These are phyloP conservation scores for Oxalis stricta DNA, from an alignment of 441 rosid species.

Conservation along the genomic window DNA sequence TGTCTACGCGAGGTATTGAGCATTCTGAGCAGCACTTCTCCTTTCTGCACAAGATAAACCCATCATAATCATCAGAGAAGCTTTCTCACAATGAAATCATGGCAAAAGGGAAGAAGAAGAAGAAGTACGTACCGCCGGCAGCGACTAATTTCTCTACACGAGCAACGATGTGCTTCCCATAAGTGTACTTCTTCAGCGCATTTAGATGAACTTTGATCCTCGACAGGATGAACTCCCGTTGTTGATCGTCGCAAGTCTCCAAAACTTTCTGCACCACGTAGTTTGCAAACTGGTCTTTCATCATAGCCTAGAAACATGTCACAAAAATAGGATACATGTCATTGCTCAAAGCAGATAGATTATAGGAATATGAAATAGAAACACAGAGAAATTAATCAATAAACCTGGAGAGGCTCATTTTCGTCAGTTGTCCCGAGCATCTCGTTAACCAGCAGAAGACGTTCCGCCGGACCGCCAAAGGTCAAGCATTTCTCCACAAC, in stretches of 20 bases:
- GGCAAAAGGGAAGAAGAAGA: neutral
- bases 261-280: conserved; percentile 92
- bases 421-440: conserved; percentile 86
- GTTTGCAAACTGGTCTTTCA: conserved; percentile 98
- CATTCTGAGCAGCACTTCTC: conserved; percentile 74
- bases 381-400: conserved; percentile 3
- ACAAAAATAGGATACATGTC: too few species aligned
- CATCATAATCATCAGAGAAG: too few species aligned
- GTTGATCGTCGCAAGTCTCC: conserved; percentile 91
- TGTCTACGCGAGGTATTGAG: conserved; percentile 33
- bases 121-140: conserved; percentile 63
- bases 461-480: conserved; percentile 62
- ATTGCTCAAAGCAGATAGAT: too few species aligned
- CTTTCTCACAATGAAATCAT: neutral
- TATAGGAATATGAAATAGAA: neutral
- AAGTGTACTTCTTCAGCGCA: conserved; percentile 92
- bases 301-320: conserved; percentile 60
- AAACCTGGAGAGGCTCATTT: conserved; percentile 91
- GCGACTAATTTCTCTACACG: conserved; percentile 98
- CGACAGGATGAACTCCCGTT: conserved; percentile 76
- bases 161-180: conserved; percentile 93
- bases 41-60: conserved; percentile 44
- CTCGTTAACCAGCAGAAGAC: conserved; percentile 64
- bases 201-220: conserved; percentile 87
- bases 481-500: conserved; percentile 87